A percentile compares a stretch with the other conserved stretches of the same genome.
Evolutionary conservation across 2,329 filamentous ascomycete genomes (phyloP).

Genomic region (Lecanicillium sp.): DNA sequence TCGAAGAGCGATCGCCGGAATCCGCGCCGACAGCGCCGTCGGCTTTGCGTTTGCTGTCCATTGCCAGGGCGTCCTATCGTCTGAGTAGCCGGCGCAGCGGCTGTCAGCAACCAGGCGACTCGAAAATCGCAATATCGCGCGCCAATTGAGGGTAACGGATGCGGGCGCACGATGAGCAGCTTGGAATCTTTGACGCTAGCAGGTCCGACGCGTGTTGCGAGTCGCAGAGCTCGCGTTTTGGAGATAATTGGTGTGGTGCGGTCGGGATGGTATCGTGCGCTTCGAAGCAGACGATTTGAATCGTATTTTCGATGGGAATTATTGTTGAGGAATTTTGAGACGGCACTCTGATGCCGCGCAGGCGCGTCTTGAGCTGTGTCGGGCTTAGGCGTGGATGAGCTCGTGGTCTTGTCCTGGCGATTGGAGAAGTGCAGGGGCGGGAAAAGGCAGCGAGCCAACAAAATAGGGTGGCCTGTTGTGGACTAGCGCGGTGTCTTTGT

Average conservation of each 20-base stretch:
- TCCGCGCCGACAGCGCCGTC: conserved; percentile 40
- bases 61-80: conserved; percentile 23
- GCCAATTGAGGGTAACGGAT: not conserved
- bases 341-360: not conserved
- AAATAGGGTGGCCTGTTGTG: conserved; percentile 1
- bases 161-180: conserved; percentile 5
- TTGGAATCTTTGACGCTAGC: not conserved
- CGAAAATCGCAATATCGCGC: not conserved
- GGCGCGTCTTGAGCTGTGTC: not conserved
- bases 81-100: not conserved
- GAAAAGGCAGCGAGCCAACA: conserved; percentile 12
- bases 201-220: conserved; percentile 8
- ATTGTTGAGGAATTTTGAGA: not conserved
- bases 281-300: no score
- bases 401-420: conserved; percentile 10
- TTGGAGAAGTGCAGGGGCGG: conserved; percentile 9
- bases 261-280: not conserved
- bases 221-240: conserved; percentile 4
- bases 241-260: not conserved
- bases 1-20: conserved; percentile 46
- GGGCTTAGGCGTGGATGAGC: conserved; percentile 6
- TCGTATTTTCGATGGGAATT: not conserved
- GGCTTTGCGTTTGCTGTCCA: conserved; percentile 55
- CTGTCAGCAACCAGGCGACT: not conserved
- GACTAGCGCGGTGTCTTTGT: no score